Conservation (phyloP, 1,139 yeast genomes). For the Saccharomyces hybrid region DNA sequence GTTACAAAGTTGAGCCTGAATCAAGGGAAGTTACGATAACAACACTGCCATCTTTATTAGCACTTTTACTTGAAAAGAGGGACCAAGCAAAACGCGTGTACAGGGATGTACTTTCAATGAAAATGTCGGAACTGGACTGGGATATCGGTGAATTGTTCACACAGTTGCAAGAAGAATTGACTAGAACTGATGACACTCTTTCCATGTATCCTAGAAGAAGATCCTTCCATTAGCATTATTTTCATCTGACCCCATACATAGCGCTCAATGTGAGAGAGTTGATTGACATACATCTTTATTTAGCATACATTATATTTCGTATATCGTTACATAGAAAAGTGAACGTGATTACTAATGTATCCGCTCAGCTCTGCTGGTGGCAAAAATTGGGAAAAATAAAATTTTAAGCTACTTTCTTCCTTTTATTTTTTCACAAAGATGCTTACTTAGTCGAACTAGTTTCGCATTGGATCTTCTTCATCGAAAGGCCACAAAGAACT, state of each 20-base stretch:
- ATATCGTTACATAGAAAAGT: not conserved
- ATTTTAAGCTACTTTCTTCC: not conserved
- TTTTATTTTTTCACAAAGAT: not conserved
- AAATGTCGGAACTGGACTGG: slow-evolving; percentile 10
- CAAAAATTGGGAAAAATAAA: not conserved
- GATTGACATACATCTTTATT: not conserved
- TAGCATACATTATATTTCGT: not conserved
- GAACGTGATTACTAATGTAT: not conserved
- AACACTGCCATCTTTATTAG: slow-evolving; percentile 14
- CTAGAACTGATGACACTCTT: slow-evolving; percentile 13
- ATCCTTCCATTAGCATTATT: slow-evolving; percentile 7
- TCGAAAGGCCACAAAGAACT: too few species aligned
- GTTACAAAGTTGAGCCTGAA: slow-evolving; percentile 6
- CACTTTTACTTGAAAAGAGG: slow-evolving; percentile 13
- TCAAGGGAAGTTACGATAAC: slow-evolving; percentile 4
- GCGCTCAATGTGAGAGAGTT: not conserved
- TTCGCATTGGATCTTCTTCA: too few species aligned
- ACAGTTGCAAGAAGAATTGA: slow-evolving; percentile 14
- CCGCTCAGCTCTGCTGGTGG: not conserved
- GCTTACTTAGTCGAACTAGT: too few species aligned
- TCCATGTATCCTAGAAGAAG: slow-evolving; percentile 18
- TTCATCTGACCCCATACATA: not conserved
- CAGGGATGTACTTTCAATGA: slow-evolving; percentile 12
- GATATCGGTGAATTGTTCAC: slow-evolving; percentile 12
- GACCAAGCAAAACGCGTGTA: slow-evolving; percentile 19